phyloP scores from a whole-genome alignment of 208 protist genomes.

The Leishmania amazonensis region DNA sequence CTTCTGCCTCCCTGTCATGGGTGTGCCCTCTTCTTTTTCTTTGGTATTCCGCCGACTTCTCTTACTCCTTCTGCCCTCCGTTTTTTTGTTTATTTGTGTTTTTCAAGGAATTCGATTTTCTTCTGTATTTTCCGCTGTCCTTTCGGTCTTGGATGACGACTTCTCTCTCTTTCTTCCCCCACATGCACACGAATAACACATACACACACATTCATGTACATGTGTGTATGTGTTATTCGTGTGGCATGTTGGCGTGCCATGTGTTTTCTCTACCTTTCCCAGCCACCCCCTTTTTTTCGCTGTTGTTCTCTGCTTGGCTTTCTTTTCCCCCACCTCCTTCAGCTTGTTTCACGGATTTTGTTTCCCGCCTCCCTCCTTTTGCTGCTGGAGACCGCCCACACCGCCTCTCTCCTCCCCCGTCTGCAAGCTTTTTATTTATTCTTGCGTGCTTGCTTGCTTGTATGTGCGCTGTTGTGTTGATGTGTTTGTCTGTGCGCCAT shows the following conservation, averaged over 20 bases:
- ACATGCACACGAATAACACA: too few relatives aligned
- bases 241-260: not conserved
- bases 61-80: not conserved
- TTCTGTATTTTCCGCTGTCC: not conserved
- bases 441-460: not conserved
- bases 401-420: not conserved
- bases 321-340: not conserved
- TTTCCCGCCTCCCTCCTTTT: too few relatives aligned
- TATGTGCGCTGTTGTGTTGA: not conserved
- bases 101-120: not conserved
- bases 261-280: not conserved
- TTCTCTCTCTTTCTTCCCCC: not conserved
- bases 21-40: not conserved
- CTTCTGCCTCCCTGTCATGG: not conserved
- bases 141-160: constrained; percentile 9
- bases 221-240: not conserved
- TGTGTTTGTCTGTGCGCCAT: not conserved
- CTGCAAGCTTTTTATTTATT: not conserved
- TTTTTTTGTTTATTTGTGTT: not conserved
- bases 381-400: not conserved
- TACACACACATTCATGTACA: not conserved
- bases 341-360: not conserved
- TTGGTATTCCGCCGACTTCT: not conserved
- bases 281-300: not conserved
- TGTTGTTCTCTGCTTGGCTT: too few relatives aligned